phyloP scores from a whole-genome alignment of 2,329 filamentous ascomycete species.

The Chrysosporium queenslandicum region DNA sequence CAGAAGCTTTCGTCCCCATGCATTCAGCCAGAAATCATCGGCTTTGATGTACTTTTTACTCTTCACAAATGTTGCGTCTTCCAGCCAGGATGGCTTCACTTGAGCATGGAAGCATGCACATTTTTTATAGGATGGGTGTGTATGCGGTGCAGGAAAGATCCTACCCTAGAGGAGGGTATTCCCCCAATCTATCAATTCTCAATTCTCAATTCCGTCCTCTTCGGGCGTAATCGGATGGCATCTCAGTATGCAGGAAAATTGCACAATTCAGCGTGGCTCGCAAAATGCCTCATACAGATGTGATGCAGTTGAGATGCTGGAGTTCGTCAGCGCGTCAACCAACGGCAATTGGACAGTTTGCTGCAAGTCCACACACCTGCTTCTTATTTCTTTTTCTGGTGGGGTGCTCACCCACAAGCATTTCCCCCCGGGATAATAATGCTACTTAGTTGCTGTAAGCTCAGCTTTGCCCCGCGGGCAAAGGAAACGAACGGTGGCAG shows the following conservation, averaged over 20 bases:
- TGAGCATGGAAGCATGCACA: too few relatives aligned
- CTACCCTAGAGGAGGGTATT: neutral
- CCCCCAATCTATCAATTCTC: neutral
- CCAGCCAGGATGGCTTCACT: too few relatives aligned
- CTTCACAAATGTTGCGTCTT: too few relatives aligned
- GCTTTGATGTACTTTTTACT: neutral
- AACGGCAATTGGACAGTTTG: neutral
- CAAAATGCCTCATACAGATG: conserved; percentile 5
- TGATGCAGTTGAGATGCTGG: neutral
- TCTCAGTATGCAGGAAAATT: neutral
- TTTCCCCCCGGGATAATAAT: neutral
- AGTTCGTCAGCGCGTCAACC: neutral
- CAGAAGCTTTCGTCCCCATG: too few relatives aligned
- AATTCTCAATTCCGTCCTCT: neutral
- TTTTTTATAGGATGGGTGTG: too few relatives aligned
- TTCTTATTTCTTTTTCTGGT: neutral
- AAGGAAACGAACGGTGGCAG: neutral
- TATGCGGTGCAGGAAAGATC: neutral
- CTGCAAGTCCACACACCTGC: neutral
- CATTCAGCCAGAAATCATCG: too few relatives aligned
- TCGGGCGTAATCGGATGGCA: neutral
- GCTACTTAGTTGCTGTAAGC: neutral
- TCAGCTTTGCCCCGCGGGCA: neutral
- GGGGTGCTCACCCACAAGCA: neutral
- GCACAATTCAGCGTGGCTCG: neutral